Conservation (phyloP, 2,329 filamentous ascomycete species). For the Calonectria hawksworthii region DNA sequence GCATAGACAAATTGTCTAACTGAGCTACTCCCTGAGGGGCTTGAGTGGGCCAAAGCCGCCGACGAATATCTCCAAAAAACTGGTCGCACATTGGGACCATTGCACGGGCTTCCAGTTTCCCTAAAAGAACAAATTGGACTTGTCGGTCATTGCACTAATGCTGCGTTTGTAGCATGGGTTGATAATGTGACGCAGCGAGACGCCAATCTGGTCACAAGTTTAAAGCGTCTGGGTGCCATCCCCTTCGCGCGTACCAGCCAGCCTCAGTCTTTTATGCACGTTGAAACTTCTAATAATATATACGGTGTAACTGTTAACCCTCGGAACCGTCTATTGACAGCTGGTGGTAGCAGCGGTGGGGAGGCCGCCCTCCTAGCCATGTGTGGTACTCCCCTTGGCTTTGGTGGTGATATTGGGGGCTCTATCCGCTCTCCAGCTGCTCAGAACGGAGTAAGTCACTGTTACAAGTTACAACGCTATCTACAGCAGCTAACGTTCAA, state of each 20-base stretch:
- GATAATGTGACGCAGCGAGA: background rate
- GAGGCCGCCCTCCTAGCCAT: conserved; percentile 1
- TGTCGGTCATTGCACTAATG: background rate
- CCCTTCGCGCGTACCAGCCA: background rate
- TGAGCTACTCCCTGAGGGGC: background rate
- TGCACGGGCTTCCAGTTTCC: conserved; percentile 5
- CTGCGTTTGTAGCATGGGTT: background rate
- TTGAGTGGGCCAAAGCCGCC: background rate
- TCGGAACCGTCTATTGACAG: background rate
- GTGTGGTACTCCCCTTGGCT: background rate
- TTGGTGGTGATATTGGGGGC: conserved; percentile 11
- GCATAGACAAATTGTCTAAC: conserved; percentile 7
- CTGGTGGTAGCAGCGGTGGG: background rate
- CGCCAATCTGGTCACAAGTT: background rate
- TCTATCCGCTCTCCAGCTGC: background rate
- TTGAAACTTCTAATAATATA: background rate
- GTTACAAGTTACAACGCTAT: too few relatives aligned
- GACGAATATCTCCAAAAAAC: background rate
- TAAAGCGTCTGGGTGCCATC: background rate
- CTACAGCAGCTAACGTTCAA: too few relatives aligned
- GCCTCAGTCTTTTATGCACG: background rate
- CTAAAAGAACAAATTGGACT: background rate
- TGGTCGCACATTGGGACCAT: background rate
- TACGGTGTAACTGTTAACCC: background rate
- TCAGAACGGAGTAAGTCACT: background rate